These are phyloP conservation scores for Colletotrichum musae DNA, from an alignment of 2,329 filamentous ascomycete species.

Conservation along the genomic window DNA sequence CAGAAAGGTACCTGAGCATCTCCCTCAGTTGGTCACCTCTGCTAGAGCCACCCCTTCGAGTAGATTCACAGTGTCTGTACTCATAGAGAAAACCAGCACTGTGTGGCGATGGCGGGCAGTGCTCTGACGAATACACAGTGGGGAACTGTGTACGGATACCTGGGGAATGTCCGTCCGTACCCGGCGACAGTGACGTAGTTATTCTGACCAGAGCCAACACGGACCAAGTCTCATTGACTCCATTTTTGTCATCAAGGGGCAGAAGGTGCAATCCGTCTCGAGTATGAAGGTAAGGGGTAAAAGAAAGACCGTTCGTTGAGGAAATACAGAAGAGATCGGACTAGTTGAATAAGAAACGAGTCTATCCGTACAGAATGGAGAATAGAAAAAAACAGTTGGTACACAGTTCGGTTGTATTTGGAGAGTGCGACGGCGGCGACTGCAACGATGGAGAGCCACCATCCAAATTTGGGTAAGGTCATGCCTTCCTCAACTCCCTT, in stretches of 20 bases:
- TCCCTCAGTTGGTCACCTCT: neutral
- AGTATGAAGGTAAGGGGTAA: slow-evolving; percentile 4
- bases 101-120: slow-evolving; percentile 7
- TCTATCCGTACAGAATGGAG: no score
- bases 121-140: slow-evolving; percentile 27
- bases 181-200: slow-evolving; percentile 31
- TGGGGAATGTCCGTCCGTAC: slow-evolving; percentile 36
- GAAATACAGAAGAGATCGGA: slow-evolving; percentile 4
- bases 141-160: slow-evolving; percentile 29
- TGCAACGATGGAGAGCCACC: slow-evolving; percentile 33
- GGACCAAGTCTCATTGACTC: slow-evolving; percentile 13
- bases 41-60: neutral
- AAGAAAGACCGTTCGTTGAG: slow-evolving; percentile 6
- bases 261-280: slow-evolving; percentile 12
- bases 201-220: slow-evolving; percentile 4
- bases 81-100: neutral
- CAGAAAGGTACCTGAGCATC: slow-evolving; percentile 3
- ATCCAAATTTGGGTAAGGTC: neutral
- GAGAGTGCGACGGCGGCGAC: slow-evolving; percentile 25
- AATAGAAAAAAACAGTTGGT: slow-evolving; percentile 5
- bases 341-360: no score
- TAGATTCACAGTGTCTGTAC: neutral
- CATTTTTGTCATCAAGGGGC: slow-evolving; percentile 23
- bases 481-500: no score
- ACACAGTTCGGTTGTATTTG: slow-evolving; percentile 21